Conservation (phyloP, 371 early-diverging fungal species). For the Actinomucor elegans region DNA sequence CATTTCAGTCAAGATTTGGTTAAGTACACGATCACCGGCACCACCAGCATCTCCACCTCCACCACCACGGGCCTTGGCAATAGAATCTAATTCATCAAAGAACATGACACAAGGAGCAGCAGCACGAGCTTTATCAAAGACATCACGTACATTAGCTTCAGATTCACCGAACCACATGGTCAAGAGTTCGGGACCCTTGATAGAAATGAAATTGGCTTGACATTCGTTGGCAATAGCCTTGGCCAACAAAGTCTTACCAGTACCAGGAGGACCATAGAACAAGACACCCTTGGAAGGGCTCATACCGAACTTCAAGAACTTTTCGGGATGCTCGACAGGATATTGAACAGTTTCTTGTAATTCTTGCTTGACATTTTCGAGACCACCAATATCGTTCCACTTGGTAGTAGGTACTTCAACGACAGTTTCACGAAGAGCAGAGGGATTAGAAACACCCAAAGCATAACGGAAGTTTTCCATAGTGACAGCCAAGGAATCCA, state of each 20-base stretch:
- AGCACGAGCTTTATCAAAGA: slow-evolving; percentile 99
- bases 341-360: slow-evolving; percentile 99
- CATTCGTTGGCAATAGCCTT: slow-evolving; percentile 99
- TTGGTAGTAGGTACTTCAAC: slow-evolving; percentile 99
- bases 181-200: slow-evolving; percentile 99
- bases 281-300: slow-evolving; percentile 99
- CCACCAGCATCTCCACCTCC: slow-evolving; percentile 91
- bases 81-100: slow-evolving; percentile 99
- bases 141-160: slow-evolving; percentile 99
- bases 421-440: slow-evolving; percentile 99
- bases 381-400: slow-evolving; percentile 99
- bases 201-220: slow-evolving; percentile 99
- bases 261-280: slow-evolving; percentile 99
- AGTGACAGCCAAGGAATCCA: slow-evolving; percentile 97
- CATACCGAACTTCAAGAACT: slow-evolving; percentile 99
- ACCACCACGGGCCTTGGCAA: slow-evolving; percentile 96
- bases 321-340: slow-evolving; percentile 99
- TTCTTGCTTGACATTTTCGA: slow-evolving; percentile 98
- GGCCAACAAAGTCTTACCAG: slow-evolving; percentile 99
- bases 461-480: slow-evolving; percentile 99
- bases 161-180: slow-evolving; percentile 99
- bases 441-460: slow-evolving; percentile 97
- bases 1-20: slow-evolving; percentile 99
- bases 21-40: slow-evolving; percentile 98
- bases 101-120: slow-evolving; percentile 99